Evolutionary conservation across 208 protist species (phyloP), one percentile per base, ranked within the genome.

Genomic region (Leishmania mexicana): DNA sequence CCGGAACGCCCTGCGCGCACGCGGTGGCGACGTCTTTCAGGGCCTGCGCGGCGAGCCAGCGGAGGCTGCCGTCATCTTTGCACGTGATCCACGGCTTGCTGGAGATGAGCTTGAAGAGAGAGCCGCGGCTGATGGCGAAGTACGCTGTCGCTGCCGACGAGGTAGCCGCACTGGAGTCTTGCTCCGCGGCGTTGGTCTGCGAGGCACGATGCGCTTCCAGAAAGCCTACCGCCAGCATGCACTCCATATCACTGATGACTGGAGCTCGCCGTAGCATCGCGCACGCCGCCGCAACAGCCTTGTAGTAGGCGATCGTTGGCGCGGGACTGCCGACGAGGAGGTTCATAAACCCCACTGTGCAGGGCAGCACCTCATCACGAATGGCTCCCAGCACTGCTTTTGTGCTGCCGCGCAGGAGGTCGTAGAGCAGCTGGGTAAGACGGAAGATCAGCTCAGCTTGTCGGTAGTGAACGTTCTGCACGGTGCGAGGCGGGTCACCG

Each of bases 381-480:
- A 75, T 65, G 13, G 85, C 83, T 13, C 83, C 45, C 4, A 89
- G 57, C 15, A 90, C 86, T 10, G 79, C 49, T 28, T 87, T 79
- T n/a, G 93, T 51, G 70, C 82, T 80, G 42, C 85, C 80, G 38
- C 85, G 85, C 72, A 93, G 86, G 57, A 90, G 80, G 57, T 86
- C 64, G 77, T 93, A 84, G 19, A 96, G 85, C 5, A 91, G 79
- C 10, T 84, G 75, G 7, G 90, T 84, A 65, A 95, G 76, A 11
- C 85, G 83, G 80, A 93, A 93, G 78, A 94, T 93, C 73, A 89
- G 86, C 75, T 95, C 91, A 17, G 81, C 89, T 62, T 90, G 85
- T 10, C 88, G 78, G 74, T 90, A 88, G 76, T 93, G 87, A 73
- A 78, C 49, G 31, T 80, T 85, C 15, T 83, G 84, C 38, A 93